A percentile compares a stretch with the other conserved stretches of the same genome.
Conservation (phyloP, 2,329 filamentous ascomycete genomes). For the Talaromyces sp. region DNA sequence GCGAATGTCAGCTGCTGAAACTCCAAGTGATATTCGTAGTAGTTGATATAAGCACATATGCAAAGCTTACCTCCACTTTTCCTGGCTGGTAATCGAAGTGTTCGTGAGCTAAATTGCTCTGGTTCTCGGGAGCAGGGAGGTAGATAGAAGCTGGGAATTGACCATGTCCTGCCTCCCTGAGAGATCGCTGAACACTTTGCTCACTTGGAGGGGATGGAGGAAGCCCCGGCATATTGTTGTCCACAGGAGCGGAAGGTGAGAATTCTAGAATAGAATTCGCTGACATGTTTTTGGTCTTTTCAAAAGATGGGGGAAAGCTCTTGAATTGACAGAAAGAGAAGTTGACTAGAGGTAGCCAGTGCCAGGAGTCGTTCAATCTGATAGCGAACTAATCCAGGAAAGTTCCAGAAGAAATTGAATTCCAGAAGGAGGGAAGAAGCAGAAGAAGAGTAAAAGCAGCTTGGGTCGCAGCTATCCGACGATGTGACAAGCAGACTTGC, state of each 20-base stretch:
- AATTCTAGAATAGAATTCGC: neutral
- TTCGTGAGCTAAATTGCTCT: neutral
- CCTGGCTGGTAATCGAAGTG: too few species aligned
- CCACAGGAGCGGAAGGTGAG: too few species aligned
- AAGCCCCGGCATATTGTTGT: slow-evolving; percentile 11
- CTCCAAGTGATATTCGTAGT: neutral
- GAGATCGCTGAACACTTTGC: slow-evolving; percentile 16
- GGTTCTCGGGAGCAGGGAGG: neutral
- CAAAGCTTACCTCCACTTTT: slow-evolving; percentile 19
- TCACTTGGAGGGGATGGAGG: slow-evolving; percentile 35
- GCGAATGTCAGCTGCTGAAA: slow-evolving; percentile 1
- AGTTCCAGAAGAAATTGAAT: slow-evolving; percentile 5
- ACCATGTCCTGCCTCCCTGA: slow-evolving; percentile 18
- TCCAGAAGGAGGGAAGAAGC: slow-evolving; percentile 29
- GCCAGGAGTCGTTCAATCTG: slow-evolving; percentile 5
- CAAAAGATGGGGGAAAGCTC: neutral
- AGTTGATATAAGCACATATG: neutral
- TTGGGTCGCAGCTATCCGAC: slow-evolving; percentile 16
- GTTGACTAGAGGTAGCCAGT: neutral
- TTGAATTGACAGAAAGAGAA: neutral
- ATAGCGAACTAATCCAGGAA: slow-evolving; percentile 11
- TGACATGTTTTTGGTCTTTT: slow-evolving; percentile 7
- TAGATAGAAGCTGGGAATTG: slow-evolving; percentile 11
- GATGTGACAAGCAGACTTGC: slow-evolving; percentile 12
- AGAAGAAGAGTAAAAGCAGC: slow-evolving; percentile 10